phyloP scores from a whole-genome alignment of 108 stramenopile species.

The Cyclostephanos invisitatus region DNA sequence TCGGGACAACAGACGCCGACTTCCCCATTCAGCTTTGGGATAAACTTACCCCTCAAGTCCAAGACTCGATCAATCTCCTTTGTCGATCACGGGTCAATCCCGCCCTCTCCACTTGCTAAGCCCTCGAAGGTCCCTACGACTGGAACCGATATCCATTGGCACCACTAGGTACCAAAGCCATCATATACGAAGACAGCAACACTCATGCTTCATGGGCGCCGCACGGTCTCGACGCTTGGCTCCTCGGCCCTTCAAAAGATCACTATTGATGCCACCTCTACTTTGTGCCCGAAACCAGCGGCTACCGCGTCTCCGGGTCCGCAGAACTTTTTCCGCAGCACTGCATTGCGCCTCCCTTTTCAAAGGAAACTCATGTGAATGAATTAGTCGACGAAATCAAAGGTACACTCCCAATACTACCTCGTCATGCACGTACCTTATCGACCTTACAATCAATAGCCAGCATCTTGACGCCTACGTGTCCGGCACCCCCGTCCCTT shows the following conservation, averaged over 20 bases:
- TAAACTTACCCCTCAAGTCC: constrained; percentile 37
- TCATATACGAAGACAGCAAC: constrained; percentile 19
- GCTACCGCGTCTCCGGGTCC: too few species aligned
- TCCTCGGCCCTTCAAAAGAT: constrained; percentile 23
- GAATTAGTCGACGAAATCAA: too few species aligned
- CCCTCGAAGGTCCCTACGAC: constrained; percentile 27
- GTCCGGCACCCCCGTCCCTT: too few species aligned
- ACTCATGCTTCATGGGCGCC: constrained; percentile 17
- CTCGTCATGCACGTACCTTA: too few species aligned
- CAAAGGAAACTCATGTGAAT: too few species aligned
- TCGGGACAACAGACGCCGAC: constrained; percentile 21
- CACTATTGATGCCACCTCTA: not conserved
- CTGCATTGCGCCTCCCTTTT: too few species aligned
- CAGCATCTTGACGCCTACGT: too few species aligned
- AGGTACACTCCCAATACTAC: too few species aligned
- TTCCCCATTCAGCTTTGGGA: constrained; percentile 47
- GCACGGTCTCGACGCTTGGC: constrained; percentile 23
- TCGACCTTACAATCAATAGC: too few species aligned
- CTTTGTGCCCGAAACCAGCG: too few species aligned
- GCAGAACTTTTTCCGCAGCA: too few species aligned
- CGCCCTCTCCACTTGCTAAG: constrained; percentile 13
- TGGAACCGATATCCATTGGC: constrained; percentile 52
- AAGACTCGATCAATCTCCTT: constrained; percentile 39
- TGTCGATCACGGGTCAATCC: constrained; percentile 43
- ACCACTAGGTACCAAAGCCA: constrained; percentile 41